These are phyloP conservation scores for Infundibulicybe gibba DNA, from an alignment of 768 basidiomycete species.

Conservation along the genomic window DNA sequence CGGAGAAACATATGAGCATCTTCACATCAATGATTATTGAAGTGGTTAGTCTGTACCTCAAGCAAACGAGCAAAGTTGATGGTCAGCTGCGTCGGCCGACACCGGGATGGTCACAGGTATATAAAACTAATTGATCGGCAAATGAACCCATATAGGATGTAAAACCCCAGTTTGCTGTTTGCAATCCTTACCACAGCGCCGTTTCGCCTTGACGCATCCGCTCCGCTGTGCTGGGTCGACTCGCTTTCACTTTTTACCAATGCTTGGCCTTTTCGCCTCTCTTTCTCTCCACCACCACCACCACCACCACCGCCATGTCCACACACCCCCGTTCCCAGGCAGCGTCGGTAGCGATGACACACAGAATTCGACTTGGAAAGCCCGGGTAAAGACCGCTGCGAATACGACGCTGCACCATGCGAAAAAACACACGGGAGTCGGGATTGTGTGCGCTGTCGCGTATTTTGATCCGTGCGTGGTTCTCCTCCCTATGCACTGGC, in stretches of 20 bases:
- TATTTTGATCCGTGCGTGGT: constrained; percentile 82
- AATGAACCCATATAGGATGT: neutral
- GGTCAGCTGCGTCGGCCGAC: neutral
- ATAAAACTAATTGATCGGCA: neutral
- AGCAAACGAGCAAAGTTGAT: neutral
- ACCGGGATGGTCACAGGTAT: neutral
- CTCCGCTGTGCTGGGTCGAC: constrained; percentile 33
- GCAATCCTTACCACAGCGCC: constrained; percentile 31
- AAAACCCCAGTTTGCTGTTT: constrained; percentile 7
- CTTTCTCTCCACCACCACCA: constrained; percentile 2
- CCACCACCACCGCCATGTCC: neutral
- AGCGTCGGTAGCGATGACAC: too few relatives aligned
- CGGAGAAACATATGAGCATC: neutral
- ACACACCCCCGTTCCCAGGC: neutral
- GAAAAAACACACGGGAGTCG: constrained; percentile 71
- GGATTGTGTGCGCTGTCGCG: constrained; percentile 84
- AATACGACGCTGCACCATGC: constrained; percentile 43
- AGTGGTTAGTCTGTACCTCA: neutral
- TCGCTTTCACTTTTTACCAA: constrained; percentile 27
- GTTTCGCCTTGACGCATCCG: constrained; percentile 33
- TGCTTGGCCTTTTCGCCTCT: constrained; percentile 8
- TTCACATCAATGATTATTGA: neutral
- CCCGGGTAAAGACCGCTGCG: constrained; percentile 27
- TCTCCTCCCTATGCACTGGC: neutral
- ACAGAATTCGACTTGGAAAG: neutral